Conservation (phyloP, 352 stramenopile species). For the Aphanomyces stellatus region DNA sequence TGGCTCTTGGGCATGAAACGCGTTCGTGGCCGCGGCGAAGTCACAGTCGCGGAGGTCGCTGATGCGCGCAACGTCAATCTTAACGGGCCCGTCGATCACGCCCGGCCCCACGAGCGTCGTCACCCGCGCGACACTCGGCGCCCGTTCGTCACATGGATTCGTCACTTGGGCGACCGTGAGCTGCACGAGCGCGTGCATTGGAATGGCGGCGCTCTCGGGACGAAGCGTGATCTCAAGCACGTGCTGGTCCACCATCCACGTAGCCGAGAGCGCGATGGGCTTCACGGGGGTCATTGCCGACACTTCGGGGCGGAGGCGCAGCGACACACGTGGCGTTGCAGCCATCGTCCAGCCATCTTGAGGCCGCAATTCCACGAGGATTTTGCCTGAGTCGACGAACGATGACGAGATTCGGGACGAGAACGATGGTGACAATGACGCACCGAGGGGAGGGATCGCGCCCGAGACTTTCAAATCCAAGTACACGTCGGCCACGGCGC, state of each 20-base stretch:
- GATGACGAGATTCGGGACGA: background rate
- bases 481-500: slow-evolving; percentile 40
- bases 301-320: slow-evolving; percentile 24
- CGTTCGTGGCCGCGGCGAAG: slow-evolving; percentile 32
- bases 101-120: slow-evolving; percentile 40
- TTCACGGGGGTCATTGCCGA: too few species aligned
- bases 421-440: background rate
- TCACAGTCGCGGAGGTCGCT: slow-evolving; percentile 54
- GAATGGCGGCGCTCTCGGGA: slow-evolving; percentile 23
- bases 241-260: slow-evolving; percentile 42
- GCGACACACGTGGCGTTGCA: slow-evolving; percentile 31
- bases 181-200: slow-evolving; percentile 29
- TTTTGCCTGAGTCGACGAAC: slow-evolving; percentile 19
- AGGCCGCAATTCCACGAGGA: slow-evolving; percentile 42
- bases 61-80: slow-evolving; percentile 49
- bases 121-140: slow-evolving; percentile 26
- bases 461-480: slow-evolving; percentile 40
- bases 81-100: slow-evolving; percentile 51
- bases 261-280: slow-evolving; percentile 23
- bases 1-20: slow-evolving; percentile 24
- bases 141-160: slow-evolving; percentile 27
- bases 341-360: slow-evolving; percentile 55
- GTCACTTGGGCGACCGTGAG: slow-evolving; percentile 38
- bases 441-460: slow-evolving; percentile 27
- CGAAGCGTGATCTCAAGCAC: slow-evolving; percentile 44